Percentiles rank a stretch among this genome's conserved stretches.
These are phyloP conservation scores for Suaeda aralocaspica DNA, from an alignment of 148 eudicot species.

Conservation along the genomic window DNA sequence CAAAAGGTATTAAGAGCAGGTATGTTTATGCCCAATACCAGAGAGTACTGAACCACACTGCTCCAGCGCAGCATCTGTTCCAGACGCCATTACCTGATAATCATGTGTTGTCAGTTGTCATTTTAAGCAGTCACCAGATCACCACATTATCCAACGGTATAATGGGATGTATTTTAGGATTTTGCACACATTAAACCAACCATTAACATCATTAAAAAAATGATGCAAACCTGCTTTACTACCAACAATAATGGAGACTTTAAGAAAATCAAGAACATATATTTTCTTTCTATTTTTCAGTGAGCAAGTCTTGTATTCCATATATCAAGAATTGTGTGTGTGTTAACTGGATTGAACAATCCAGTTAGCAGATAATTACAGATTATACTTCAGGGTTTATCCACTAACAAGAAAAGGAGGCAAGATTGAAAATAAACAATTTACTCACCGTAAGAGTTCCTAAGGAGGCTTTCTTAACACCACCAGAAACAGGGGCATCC, in stretches of 20 bases:
- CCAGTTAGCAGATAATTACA: not conserved
- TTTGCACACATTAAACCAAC: not conserved
- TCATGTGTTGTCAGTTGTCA: constrained; percentile 1
- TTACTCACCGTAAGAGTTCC: constrained; percentile 86
- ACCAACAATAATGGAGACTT: too few species aligned
- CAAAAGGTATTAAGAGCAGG: not conserved
- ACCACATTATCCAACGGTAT: not conserved
- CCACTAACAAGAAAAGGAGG: not conserved
- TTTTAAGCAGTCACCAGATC: not conserved
- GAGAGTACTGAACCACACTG: constrained; percentile 76
- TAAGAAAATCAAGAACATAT: too few species aligned
- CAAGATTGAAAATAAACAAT: constrained; percentile 2
- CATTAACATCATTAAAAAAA: not conserved
- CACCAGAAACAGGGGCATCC: constrained; percentile 99
- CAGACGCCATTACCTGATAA: constrained; percentile 88
- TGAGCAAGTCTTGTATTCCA: too few species aligned
- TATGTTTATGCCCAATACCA: constrained; percentile 37
- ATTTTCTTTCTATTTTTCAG: too few species aligned
- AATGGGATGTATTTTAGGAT: not conserved
- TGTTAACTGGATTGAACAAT: not conserved
- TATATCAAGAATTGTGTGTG: too few species aligned
- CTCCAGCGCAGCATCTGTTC: constrained; percentile 76
- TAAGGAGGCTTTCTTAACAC: constrained; percentile 76
- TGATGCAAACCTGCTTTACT: not conserved
- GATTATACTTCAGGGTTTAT: not conserved